Percentiles rank a stretch among this genome's conserved stretches.
Evolutionary conservation across 257 asterid genomes (phyloP).

Genomic region (Jasminum sambac): DNA sequence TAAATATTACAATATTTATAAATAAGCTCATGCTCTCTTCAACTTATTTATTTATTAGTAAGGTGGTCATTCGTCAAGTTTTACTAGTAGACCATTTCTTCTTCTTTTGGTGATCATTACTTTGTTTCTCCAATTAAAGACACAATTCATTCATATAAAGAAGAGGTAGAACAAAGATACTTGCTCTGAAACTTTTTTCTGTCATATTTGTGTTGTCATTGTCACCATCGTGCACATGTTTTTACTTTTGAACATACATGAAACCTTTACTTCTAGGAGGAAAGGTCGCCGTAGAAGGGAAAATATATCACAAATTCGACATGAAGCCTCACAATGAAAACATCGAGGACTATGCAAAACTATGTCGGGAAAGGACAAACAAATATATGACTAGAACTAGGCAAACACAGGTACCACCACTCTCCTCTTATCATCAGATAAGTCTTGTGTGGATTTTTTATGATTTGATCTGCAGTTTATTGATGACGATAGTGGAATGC

Average conservation of each 20-base stretch:
- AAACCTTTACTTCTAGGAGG: constrained; percentile 43
- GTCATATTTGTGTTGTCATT: neutral
- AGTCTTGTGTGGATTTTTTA: neutral
- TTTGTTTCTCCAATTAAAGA: neutral
- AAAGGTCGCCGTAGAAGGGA: constrained; percentile 76
- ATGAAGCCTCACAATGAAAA: constrained; percentile 69
- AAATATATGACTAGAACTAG: constrained; percentile 65
- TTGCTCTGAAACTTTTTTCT: neutral
- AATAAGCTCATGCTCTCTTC: too few relatives aligned
- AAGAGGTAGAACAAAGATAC: neutral
- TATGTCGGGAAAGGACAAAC: constrained; percentile 77
- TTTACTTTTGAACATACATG: neutral
- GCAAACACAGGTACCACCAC: constrained; percentile 53
- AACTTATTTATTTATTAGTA: too few relatives aligned
- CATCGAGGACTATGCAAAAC: constrained; percentile 61
- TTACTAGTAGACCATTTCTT: neutral
- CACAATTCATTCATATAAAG: neutral
- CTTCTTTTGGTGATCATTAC: neutral
- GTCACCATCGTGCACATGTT: neutral
- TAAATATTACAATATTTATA: too few relatives aligned
- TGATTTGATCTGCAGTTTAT: constrained; percentile 44
- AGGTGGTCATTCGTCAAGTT: neutral
- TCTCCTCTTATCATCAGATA: constrained; percentile 16
- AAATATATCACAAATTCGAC: constrained; percentile 77
- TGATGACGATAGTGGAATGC: constrained; percentile 67